Evolutionary conservation across 2,329 filamentous ascomycete genomes (phyloP).

Genomic region (Penicillium sp.): DNA sequence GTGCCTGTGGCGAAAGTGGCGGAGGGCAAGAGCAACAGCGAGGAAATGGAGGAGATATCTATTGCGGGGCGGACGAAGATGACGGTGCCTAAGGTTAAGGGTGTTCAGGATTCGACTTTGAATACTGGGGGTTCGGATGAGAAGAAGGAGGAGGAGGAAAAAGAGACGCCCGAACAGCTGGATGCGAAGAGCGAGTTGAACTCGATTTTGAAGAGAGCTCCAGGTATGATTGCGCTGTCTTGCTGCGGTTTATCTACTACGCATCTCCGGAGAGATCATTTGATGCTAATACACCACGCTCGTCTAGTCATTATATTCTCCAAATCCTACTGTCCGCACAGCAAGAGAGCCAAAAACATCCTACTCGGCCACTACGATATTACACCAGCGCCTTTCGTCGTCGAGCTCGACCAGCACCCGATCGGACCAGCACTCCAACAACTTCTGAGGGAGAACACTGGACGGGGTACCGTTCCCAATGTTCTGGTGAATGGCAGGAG

Average conservation of each 20-base stretch:
- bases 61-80: conserved; percentile 62
- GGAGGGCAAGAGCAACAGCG: conserved; percentile 42
- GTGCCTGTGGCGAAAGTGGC: conserved; percentile 48
- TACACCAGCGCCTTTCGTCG: conserved; percentile 79
- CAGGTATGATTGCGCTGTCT: conserved; percentile 63
- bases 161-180: conserved; percentile 58
- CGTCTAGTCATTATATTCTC: conserved; percentile 87
- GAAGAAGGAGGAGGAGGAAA: conserved; percentile 33
- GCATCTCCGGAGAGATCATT: neutral
- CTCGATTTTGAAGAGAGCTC: conserved; percentile 79
- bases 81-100: conserved; percentile 48
- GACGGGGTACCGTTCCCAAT: conserved; percentile 87
- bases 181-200: conserved; percentile 73
- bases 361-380: conserved; percentile 86
- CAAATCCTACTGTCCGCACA: conserved; percentile 89
- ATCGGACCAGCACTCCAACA: conserved; percentile 76
- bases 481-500: conserved; percentile 85
- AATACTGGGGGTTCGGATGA: conserved; percentile 9
- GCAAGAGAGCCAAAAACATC: conserved; percentile 81
- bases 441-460: conserved; percentile 73
- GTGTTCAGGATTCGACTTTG: conserved; percentile 17
- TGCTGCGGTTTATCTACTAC: neutral
- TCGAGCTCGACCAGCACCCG: conserved; percentile 85
- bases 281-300: neutral
- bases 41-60: conserved; percentile 55